Evolutionary conservation across 768 basidiomycete genomes (phyloP), one percentile per base, ranked within the genome.

Genomic region (Suillus bovinus): DNA sequence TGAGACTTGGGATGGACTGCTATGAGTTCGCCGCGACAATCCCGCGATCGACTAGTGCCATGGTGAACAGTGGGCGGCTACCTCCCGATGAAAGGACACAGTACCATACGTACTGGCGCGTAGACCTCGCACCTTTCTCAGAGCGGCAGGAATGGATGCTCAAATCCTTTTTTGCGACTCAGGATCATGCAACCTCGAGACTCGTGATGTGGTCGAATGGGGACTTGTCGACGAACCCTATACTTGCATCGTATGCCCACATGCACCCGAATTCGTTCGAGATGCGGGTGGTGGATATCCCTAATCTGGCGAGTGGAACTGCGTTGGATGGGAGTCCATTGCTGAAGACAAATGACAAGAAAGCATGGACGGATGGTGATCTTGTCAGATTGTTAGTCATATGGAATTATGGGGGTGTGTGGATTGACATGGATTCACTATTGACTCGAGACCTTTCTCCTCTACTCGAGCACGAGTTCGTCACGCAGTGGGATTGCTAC

Each of bases 401-500:
- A 38, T 98, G 95, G 93, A 86, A 85, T 64, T 87, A 84, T 69
- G 96, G 96, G 1, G 96, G 96, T 0, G 86, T 97, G 27, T 99
- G 96, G 96, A 82, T 98, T 53, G 96, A 99, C 72, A 97, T 98
- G 94, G 96, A 99, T 75, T 91, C 91, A 57, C 82, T 99, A 60
- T 79, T 98, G 65, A 96, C 94, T 50, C 80, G 96, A 60, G 92
- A 95, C 76, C 77, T 99, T 38, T 80, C 87, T 3, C 94, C 96
- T 10, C 79, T 98, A 60, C 81, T 91, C 7, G 96, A 97, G 73
- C 90, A 93, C 69, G 96, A 99, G 75, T 99, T 96, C 71, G 93
- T 98, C 11, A 96, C 94, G 2, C 95, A 99, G 70, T 99, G 96
- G 96, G 96, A 99, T 71, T 98, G 96, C 73, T 98, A 98, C 69